Evolutionary conservation across 345 rosid genomes (phyloP).

Genomic region (Gossypium longicalyx): DNA sequence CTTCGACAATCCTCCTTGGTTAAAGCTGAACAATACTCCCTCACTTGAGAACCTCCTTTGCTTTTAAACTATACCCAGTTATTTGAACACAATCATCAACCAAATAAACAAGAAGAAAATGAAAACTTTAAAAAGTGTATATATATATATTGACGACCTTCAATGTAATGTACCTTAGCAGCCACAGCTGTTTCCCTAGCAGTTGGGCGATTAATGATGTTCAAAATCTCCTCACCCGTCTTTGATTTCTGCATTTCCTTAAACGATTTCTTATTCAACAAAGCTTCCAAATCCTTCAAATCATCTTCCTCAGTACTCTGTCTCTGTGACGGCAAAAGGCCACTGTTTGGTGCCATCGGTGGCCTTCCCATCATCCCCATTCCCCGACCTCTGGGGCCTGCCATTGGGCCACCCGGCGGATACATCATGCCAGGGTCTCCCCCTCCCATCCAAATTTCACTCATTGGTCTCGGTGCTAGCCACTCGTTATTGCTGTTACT

Average conservation of each 20-base stretch:
- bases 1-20: conserved; percentile 96
- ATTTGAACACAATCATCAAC: conserved; percentile 19
- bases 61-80: conserved; percentile 69
- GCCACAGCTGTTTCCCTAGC: conserved; percentile 94
- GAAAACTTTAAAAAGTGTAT: not conserved
- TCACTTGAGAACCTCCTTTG: conserved; percentile 96
- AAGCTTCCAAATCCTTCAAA: conserved; percentile 77
- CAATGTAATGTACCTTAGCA: conserved; percentile 55
- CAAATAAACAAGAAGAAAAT: not conserved
- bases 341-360: conserved; percentile 29
- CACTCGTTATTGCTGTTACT: conserved; percentile 29
- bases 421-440: conserved; percentile 39
- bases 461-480: conserved; percentile 37
- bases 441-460: conserved; percentile 61
- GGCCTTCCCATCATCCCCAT: conserved; percentile 54
- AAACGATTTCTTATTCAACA: conserved; percentile 81
- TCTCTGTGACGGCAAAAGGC: conserved; percentile 28
- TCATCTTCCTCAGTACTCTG: conserved; percentile 79
- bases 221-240: conserved; percentile 89
- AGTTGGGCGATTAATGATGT: conserved; percentile 87
- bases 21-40: conserved; percentile 84
- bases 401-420: conserved; percentile 38
- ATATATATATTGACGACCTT: not conserved
- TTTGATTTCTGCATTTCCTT: conserved; percentile 84
- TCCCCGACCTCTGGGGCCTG: conserved; percentile 38